Conservation (phyloP, 352 stramenopile genomes). For the Phytophthora fragariae region DNA sequence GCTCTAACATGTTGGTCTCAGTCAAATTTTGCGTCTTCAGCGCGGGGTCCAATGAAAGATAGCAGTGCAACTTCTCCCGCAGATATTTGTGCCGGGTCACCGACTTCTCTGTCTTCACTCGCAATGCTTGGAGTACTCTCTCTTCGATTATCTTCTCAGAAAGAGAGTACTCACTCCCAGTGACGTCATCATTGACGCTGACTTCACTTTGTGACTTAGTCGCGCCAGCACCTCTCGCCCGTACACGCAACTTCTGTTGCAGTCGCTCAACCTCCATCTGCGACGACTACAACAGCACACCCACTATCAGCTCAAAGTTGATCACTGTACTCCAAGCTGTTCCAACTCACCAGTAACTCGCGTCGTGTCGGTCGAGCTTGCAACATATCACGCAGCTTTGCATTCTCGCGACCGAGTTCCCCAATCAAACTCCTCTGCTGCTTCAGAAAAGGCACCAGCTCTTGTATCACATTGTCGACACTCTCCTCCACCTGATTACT, state of each 20-base stretch:
- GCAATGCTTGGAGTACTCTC: constrained; percentile 34
- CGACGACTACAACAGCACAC: constrained; percentile 21
- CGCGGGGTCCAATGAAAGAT: constrained; percentile 28
- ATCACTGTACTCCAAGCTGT: neutral
- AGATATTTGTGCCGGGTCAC: constrained; percentile 31
- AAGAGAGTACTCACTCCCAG: constrained; percentile 19
- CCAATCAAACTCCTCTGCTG: constrained; percentile 33
- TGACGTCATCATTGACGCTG: neutral
- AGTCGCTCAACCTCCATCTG: constrained; percentile 43
- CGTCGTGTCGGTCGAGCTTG: constrained; percentile 34
- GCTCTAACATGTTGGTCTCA: constrained; percentile 20
- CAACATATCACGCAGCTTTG: constrained; percentile 41
- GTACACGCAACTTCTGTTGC: constrained; percentile 18
- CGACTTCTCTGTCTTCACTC: constrained; percentile 29
- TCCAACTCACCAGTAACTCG: constrained; percentile 33
- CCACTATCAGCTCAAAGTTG: neutral
- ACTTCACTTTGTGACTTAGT: neutral
- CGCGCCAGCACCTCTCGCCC: neutral
- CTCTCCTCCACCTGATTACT: constrained; percentile 15
- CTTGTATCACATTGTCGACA: constrained; percentile 7
- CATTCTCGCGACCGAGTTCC: constrained; percentile 40
- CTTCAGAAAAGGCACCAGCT: constrained; percentile 28
- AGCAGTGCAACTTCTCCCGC: constrained; percentile 38
- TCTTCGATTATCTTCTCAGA: constrained; percentile 40
- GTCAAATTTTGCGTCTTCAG: constrained; percentile 1